Conservation (phyloP, 2,329 filamentous ascomycete species). For the Samsoniella hepiali region DNA sequence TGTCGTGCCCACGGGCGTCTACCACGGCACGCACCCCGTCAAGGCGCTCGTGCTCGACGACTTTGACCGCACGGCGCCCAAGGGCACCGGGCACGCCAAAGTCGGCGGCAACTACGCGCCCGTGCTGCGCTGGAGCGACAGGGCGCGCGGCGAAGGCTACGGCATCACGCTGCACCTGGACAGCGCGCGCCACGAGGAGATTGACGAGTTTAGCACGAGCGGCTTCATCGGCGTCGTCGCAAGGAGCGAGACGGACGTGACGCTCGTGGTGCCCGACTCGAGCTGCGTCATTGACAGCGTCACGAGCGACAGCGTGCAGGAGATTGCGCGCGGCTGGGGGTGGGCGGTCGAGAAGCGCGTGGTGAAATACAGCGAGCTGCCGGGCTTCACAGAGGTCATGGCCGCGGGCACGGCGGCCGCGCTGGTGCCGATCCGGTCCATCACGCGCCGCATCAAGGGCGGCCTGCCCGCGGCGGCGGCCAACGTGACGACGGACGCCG, state of each 20-base stretch:
- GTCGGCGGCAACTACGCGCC: slow-evolving; percentile 95
- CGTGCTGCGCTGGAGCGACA: slow-evolving; percentile 82
- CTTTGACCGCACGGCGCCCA: slow-evolving; percentile 89
- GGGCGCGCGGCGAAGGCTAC: slow-evolving; percentile 72
- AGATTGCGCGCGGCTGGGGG: slow-evolving; percentile 73
- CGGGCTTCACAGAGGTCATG: slow-evolving; percentile 67
- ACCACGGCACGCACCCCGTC: slow-evolving; percentile 88
- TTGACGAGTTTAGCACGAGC: slow-evolving; percentile 95
- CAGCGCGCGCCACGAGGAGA: slow-evolving; percentile 74
- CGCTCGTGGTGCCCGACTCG: slow-evolving; percentile 82
- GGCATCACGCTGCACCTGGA: slow-evolving; percentile 96
- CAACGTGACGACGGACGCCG: slow-evolving; percentile 39
- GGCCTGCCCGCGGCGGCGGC: slow-evolving; percentile 26
- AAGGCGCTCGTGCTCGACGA: slow-evolving; percentile 84
- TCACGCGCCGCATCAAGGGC: slow-evolving; percentile 60
- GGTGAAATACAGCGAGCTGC: slow-evolving; percentile 60
- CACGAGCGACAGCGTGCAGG: slow-evolving; percentile 73
- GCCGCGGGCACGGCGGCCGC: slow-evolving; percentile 90
- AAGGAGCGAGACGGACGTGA: slow-evolving; percentile 52
- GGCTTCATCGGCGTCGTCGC: slow-evolving; percentile 81
- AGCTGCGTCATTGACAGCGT: slow-evolving; percentile 84
- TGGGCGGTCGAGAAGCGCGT: slow-evolving; percentile 78
- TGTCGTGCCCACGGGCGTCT: slow-evolving; percentile 88
- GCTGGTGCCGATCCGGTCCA: slow-evolving; percentile 86
- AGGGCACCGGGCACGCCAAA: slow-evolving; percentile 88